Conservation (phyloP, 2,329 filamentous ascomycete genomes). For the Curvularia lunata region DNA sequence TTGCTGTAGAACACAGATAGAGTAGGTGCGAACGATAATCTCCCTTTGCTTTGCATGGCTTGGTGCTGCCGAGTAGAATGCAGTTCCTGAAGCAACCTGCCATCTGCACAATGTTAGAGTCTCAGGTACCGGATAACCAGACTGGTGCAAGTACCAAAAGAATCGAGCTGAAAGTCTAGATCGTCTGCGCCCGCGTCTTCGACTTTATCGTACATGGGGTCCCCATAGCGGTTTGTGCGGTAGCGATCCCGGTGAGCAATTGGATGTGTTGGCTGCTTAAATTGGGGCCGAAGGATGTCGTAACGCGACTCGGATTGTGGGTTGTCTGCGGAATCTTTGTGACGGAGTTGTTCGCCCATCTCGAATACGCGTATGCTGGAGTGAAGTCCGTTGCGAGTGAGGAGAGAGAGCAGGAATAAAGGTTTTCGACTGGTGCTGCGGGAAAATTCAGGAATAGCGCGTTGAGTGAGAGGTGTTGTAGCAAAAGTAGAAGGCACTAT, state of each 20-base stretch:
- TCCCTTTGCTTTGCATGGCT: slow-evolving; percentile 43
- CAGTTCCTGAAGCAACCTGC: slow-evolving; percentile 41
- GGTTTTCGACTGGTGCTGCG: not conserved
- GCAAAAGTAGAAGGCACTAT: slow-evolving; percentile 27
- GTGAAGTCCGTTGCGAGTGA: not conserved
- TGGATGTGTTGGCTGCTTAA: slow-evolving; percentile 15
- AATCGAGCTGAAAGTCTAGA: slow-evolving; percentile 48
- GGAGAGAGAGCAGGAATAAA: not conserved
- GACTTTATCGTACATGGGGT: slow-evolving; percentile 27
- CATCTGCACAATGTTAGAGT: slow-evolving; percentile 37
- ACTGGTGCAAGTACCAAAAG: slow-evolving; percentile 54
- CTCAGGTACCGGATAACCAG: not conserved
- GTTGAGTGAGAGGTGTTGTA: slow-evolving; percentile 10
- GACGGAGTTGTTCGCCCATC: slow-evolving; percentile 30
- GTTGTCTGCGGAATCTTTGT: slow-evolving; percentile 11
- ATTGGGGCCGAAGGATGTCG: slow-evolving; percentile 23
- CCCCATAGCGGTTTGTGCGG: slow-evolving; percentile 26
- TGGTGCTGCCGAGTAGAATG: slow-evolving; percentile 44
- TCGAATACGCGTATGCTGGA: not conserved
- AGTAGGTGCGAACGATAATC: slow-evolving; percentile 47
- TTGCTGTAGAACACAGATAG: slow-evolving; percentile 18
- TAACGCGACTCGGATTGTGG: slow-evolving; percentile 16
- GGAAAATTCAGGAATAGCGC: slow-evolving; percentile 1
- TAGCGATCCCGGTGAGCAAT: slow-evolving; percentile 33
- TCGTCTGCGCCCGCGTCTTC: slow-evolving; percentile 36